Evolutionary conservation across 169 alveolate species (phyloP), one percentile per base, ranked within the genome.

Genomic region (Eimeria necatrix): DNA sequence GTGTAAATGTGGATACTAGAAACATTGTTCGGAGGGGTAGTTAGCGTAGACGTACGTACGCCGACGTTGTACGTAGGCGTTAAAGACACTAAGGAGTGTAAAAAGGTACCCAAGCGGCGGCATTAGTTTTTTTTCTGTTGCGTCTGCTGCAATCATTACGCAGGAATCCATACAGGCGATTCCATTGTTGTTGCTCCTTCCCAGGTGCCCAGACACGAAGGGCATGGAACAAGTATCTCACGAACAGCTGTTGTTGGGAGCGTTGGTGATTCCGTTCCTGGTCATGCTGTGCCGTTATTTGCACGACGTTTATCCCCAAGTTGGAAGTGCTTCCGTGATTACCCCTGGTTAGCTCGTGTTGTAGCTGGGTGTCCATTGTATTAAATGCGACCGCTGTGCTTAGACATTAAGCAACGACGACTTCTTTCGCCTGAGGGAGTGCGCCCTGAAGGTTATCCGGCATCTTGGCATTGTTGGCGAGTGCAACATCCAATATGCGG

Each of bases 101-200:
- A 32, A 32, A 0, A 32, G 41, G 41, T 2, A 2, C 41, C 3
- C 41, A 32, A 32, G 41, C 41, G 41, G 41, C 41, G 41, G 41
- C 41, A 32, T 32, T 32, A 32, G 0, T 32, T 32, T 32, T 32
- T 32, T 32, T 32, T 0, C 16, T 12, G 74, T 18, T 64, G 46
- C 22, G 74, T 64, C 26, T 9, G 46, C 24, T 64, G 46, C 22
- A 20, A 10, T 56, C 68, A 16, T 22, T 22, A 7, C 24, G 18
- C 80, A 90, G 94, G 94, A 64, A 97, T 98, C 85, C 99, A 98
- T 97, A 98, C 99, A n/a, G 99, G 99, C 18, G 99, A 98, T 81
- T 97, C 98, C 95, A 97, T 98, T 64, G 99, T 98, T 71, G 98
- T 98, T 20, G 99, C 99, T 24, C 99, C 99, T 26, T 98, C 98